Percentiles rank a stretch among this genome's conserved stretches.
Evolutionary conservation across 805 yeast genomes (phyloP).

Genomic region (Teunomyces funiuensis): DNA sequence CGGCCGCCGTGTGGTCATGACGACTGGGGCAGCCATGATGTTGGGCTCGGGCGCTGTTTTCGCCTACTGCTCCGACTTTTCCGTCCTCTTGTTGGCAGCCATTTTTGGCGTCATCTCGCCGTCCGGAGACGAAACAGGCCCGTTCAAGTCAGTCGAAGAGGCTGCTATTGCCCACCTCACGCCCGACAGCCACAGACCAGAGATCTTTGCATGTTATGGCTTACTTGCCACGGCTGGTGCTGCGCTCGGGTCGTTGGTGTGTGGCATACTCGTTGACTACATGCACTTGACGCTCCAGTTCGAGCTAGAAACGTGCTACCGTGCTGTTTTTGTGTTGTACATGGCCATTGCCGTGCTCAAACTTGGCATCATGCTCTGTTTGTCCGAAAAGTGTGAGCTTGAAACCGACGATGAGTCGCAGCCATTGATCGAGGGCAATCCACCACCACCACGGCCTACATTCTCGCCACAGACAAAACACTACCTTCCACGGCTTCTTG

Average conservation of each 20-base stretch:
- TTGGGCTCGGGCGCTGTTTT: slow-evolving; percentile 63
- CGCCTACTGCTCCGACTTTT: slow-evolving; percentile 52
- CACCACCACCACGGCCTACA: slow-evolving; percentile 15
- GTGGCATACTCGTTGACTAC: slow-evolving; percentile 60
- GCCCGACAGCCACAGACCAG: slow-evolving; percentile 61
- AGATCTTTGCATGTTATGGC: slow-evolving; percentile 73
- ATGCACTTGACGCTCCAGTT: slow-evolving; percentile 32
- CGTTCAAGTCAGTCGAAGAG: slow-evolving; percentile 84
- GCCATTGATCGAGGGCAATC: slow-evolving; percentile 7
- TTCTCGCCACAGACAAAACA: slow-evolving; percentile 44
- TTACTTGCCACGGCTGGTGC: slow-evolving; percentile 68
- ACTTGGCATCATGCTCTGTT: slow-evolving; percentile 46
- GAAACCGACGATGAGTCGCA: slow-evolving; percentile 11
- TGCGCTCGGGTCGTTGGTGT: slow-evolving; percentile 66
- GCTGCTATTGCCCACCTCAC: slow-evolving; percentile 80
- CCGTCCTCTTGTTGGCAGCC: slow-evolving; percentile 65
- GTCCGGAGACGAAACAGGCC: slow-evolving; percentile 88
- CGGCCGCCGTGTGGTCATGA: slow-evolving; percentile 67
- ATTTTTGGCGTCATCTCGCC: slow-evolving; percentile 85
- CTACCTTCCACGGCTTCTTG: slow-evolving; percentile 48
- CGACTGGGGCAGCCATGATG: slow-evolving; percentile 69
- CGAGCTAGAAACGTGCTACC: slow-evolving; percentile 47
- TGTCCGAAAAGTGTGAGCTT: slow-evolving; percentile 56
- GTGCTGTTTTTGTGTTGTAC: slow-evolving; percentile 57
- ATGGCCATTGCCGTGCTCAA: slow-evolving; percentile 54